Percentiles rank a stretch among this genome's conserved stretches.
Conservation (phyloP, 106 monocot species). For the Dioscorea dumetorum region DNA sequence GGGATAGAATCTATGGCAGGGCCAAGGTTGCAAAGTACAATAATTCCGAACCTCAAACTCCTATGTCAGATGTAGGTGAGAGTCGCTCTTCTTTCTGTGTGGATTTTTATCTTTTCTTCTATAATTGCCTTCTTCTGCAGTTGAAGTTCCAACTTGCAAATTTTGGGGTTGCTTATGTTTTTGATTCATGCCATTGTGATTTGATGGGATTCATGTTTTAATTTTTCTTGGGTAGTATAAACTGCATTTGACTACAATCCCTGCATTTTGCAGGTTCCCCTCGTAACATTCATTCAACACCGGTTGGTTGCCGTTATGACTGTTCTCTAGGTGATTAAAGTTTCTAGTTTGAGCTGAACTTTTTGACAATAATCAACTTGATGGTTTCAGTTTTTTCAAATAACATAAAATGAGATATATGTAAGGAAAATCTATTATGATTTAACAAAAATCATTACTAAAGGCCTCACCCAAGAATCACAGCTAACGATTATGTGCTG, state of each 20-base stretch:
- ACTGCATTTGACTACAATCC: background rate
- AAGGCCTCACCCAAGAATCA: background rate
- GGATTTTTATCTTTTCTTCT: background rate
- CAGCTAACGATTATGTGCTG: background rate
- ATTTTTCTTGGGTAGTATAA: background rate
- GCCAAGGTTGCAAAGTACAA: slow-evolving; percentile 35
- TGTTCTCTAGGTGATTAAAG: slow-evolving; percentile 73
- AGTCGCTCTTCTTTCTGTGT: background rate
- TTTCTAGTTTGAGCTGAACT: background rate
- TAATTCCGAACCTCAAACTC: slow-evolving; percentile 56
- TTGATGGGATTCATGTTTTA: too few species aligned
- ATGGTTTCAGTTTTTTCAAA: background rate
- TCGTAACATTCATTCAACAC: slow-evolving; percentile 40
- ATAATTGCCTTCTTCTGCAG: too few species aligned
- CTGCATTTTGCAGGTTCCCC: slow-evolving; percentile 60
- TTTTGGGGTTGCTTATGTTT: background rate
- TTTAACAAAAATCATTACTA: background rate
- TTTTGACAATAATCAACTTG: background rate
- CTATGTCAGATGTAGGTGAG: slow-evolving; percentile 60
- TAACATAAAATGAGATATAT: too few species aligned
- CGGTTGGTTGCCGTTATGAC: slow-evolving; percentile 75
- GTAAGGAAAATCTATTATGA: too few species aligned
- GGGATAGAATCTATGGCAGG: slow-evolving; percentile 24
- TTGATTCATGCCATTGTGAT: background rate
- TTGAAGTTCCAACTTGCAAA: background rate